Conservation (phyloP, 768 basidiomycete genomes). For the Boletus huronensis region DNA sequence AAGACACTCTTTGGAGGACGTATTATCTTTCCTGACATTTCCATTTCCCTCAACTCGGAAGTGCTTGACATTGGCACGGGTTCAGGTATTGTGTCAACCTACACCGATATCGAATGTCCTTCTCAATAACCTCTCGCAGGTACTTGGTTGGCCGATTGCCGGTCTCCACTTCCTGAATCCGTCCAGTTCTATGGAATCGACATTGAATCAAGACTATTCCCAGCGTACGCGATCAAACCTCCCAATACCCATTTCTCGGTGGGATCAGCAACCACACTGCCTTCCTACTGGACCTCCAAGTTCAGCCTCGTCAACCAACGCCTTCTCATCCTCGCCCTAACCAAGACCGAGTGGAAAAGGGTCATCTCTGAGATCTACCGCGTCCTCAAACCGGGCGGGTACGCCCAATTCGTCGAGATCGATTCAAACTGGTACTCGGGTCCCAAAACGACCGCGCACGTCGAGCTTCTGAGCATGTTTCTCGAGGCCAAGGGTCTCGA, state of each 20-base stretch:
- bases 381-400: constrained; percentile 30
- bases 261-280: constrained; percentile 18
- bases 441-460: constrained; percentile 4
- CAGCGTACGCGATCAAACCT: background rate
- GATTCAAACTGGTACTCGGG: constrained; percentile 15
- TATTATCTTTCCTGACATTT: constrained; percentile 11
- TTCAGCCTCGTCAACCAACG: constrained; percentile 33
- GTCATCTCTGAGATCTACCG: constrained; percentile 27
- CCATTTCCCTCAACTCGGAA: constrained; percentile 6
- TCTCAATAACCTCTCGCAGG: background rate
- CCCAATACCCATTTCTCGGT: constrained; percentile 13
- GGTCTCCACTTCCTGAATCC: constrained; percentile 6
- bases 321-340: constrained; percentile 29
- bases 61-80: constrained; percentile 24
- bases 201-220: constrained; percentile 19
- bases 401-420: constrained; percentile 29
- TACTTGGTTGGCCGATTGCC: constrained; percentile 17
- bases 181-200: constrained; percentile 23
- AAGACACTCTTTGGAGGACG: constrained; percentile 15
- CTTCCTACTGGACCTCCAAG: constrained; percentile 26
- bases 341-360: constrained; percentile 21
- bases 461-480: constrained; percentile 8
- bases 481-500: constrained; percentile 10
- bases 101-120: background rate
- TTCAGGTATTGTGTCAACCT: constrained; percentile 11